These are phyloP conservation scores for Ochetophila trinervis DNA, from an alignment of 306 rosid genomes.

Conservation along the genomic window DNA sequence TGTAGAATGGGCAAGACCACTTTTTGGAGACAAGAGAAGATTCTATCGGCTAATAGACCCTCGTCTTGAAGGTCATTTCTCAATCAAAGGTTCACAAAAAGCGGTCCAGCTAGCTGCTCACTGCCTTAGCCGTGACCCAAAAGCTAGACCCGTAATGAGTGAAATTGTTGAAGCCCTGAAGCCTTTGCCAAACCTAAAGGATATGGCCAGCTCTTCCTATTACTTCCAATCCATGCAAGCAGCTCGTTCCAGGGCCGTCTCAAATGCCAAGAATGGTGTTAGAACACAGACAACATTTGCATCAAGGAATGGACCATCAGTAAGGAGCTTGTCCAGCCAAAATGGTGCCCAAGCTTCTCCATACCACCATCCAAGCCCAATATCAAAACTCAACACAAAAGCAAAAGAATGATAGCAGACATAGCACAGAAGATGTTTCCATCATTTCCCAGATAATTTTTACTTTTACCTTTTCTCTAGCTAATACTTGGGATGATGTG, in stretches of 20 bases:
- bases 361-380: constrained; percentile 34
- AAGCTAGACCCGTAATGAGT: constrained; percentile 83
- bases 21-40: constrained; percentile 69
- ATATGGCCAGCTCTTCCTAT: constrained; percentile 80
- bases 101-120: constrained; percentile 68
- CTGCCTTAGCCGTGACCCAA: constrained; percentile 90
- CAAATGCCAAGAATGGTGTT: constrained; percentile 49
- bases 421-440: neutral
- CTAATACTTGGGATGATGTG: too few species aligned
- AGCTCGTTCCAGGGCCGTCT: constrained; percentile 64
- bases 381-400: constrained; percentile 44
- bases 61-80: constrained; percentile 94
- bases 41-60: constrained; percentile 76
- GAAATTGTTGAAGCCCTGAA: constrained; percentile 69
- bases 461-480: too few species aligned
- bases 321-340: constrained; percentile 61
- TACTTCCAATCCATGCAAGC: constrained; percentile 63
- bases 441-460: neutral
- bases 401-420: constrained; percentile 24
- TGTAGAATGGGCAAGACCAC: constrained; percentile 86
- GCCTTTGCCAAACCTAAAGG: constrained; percentile 79
- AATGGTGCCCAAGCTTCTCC: constrained; percentile 69
- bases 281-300: constrained; percentile 54
- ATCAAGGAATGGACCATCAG: constrained; percentile 67
- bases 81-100: constrained; percentile 77